A percentile compares a stretch with the other conserved stretches of the same genome.
Conservation (phyloP, 2,329 filamentous ascomycete species). For the Ophiobolus disseminans region DNA sequence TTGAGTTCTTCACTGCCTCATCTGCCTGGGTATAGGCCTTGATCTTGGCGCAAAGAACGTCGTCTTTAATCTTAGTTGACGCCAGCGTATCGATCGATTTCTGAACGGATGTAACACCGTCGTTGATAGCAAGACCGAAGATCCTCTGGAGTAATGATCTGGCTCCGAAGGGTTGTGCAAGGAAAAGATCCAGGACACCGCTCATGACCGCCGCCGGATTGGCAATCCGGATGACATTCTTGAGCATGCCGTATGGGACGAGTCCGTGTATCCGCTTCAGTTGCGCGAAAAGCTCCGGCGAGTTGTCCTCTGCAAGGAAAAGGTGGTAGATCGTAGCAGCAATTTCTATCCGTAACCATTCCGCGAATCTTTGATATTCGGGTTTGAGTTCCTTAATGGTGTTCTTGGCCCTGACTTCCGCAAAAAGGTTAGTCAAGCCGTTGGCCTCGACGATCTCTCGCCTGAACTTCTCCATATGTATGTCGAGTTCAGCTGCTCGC, state of each 20-base stretch:
- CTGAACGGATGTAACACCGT: constrained; percentile 87
- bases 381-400: constrained; percentile 87
- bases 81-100: constrained; percentile 81
- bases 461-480: constrained; percentile 90
- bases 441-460: constrained; percentile 75
- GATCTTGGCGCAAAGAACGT: constrained; percentile 79
- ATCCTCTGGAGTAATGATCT: constrained; percentile 92
- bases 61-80: constrained; percentile 76
- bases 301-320: constrained; percentile 97
- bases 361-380: constrained; percentile 97
- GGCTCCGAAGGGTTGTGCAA: constrained; percentile 91
- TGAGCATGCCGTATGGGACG: constrained; percentile 89
- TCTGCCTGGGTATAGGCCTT: constrained; percentile 78
- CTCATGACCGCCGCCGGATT: constrained; percentile 98
- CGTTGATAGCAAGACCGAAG: constrained; percentile 87
- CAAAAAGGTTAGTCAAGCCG: constrained; percentile 89
- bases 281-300: constrained; percentile 93
- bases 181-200: constrained; percentile 91
- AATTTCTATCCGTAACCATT: constrained; percentile 97
- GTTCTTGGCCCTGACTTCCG: constrained; percentile 89
- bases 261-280: constrained; percentile 93
- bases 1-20: constrained; percentile 74
- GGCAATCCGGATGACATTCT: constrained; percentile 95
- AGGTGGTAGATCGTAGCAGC: constrained; percentile 96
- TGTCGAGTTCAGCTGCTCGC: constrained; percentile 89